A percentile compares a stretch with the other conserved stretches of the same genome.
phyloP scores from a whole-genome alignment of 148 eudicot species.

The Camellia granthamiana region DNA sequence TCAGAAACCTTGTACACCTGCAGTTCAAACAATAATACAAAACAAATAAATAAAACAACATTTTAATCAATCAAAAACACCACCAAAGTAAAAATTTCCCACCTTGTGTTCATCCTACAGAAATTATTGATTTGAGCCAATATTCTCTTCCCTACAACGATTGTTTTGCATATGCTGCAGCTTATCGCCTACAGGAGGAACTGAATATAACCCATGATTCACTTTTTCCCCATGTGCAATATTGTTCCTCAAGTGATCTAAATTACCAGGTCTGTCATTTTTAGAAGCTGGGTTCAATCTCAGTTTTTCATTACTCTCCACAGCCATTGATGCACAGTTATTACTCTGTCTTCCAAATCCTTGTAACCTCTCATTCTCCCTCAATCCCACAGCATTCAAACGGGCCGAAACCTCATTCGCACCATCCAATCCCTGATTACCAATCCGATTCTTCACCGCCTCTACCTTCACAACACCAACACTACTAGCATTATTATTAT shows the following conservation, averaged over 20 bases:
- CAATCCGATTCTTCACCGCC: constrained; percentile 2
- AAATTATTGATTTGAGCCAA: not conserved
- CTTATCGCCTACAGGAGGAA: not conserved
- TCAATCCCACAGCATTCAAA: constrained; percentile 45
- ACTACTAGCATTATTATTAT: not conserved
- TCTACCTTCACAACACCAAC: not conserved
- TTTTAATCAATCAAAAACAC: not conserved
- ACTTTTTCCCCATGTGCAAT: not conserved
- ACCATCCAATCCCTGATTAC: constrained; percentile 24
- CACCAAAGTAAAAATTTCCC: not conserved
- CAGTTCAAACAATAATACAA: constrained; percentile 12
- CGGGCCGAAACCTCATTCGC: constrained; percentile 38
- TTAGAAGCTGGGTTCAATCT: not conserved
- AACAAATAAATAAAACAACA: not conserved
- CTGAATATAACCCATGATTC: not conserved
- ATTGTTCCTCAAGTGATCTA: not conserved
- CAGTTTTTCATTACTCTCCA: constrained; percentile 18
- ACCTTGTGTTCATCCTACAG: not conserved
- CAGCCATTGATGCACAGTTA: constrained; percentile 20
- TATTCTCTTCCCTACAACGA: constrained; percentile 2
- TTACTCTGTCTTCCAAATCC: constrained; percentile 9
- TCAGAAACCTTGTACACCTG: constrained; percentile 9
- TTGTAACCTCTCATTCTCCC: constrained; percentile 22
- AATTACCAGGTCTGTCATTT: not conserved
- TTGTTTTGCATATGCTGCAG: constrained; percentile 7